Evolutionary conservation across 306 rosid species (phyloP), one percentile per base, ranked within the genome.

Genomic region (Citrullus amarus): DNA sequence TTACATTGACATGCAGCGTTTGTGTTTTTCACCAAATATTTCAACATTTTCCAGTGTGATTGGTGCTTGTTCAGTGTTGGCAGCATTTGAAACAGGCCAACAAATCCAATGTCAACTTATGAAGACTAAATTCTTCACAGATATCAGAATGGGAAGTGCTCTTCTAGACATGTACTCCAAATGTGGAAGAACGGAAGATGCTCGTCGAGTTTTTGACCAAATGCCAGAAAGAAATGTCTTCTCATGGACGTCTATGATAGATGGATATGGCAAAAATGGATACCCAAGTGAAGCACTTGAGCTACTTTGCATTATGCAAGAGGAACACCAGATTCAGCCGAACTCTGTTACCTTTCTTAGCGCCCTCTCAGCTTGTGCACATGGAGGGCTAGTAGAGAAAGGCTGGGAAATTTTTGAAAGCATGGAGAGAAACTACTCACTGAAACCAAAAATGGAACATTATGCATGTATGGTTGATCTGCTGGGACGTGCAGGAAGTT

Each of bases 221-320:
- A 94, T 94, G 97, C 83, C 54, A 43, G 72, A 70, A 75, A 92
- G 84, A 81, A 94, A 94, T 79, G 95, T 94, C 10, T 92, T 90
- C 85, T 89, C 98, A 1, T 94, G 97, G 98, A 92, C 96, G 50
- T 94, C 98, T 63, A 89, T 90, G 97, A 89, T 94, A 36, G 98
- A 94, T 83, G 98, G 97, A 67, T 94, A 90, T 79, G 98, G 97
- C 70, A 94, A 92, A 80, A 92, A 89, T 70, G 96, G 95, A 78
- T 86, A 81, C 83, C 86, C 96, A 30, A 75, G 73, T 39, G 90
- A 89, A 86, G 95, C 96, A 75, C 90, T 94, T 32, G 85, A 88
- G 78, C 87, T 94, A 56, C 92, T 94, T 78, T 48, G 15, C 56
- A 73, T 41, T 81, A 90, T 94, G 95, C 88, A 78, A 83, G 78